Conservation (phyloP, 305 asterid genomes). For the Solanum hybrid region DNA sequence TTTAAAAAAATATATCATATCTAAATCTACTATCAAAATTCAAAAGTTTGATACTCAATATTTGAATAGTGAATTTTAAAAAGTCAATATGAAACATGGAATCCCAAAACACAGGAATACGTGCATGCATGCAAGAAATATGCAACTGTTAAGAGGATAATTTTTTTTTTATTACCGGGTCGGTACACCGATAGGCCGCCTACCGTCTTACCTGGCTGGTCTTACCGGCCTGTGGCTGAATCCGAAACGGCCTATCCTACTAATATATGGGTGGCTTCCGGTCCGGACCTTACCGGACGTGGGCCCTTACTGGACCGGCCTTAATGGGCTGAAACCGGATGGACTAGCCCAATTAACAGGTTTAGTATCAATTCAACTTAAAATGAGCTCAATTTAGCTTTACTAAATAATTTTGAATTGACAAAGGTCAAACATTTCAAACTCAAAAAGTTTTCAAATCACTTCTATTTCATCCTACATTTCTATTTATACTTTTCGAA, state of each 20-base stretch:
- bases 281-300: background rate
- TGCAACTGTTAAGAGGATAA: background rate
- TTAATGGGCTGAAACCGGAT: background rate
- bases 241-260: background rate
- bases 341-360: too few species aligned
- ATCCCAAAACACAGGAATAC: background rate
- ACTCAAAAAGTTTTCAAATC: background rate
- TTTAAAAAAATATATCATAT: accelerated
- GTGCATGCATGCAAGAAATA: background rate
- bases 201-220: background rate
- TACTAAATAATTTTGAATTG: background rate
- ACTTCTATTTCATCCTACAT: background rate
- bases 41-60: background rate
- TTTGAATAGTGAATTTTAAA: background rate
- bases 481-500: background rate
- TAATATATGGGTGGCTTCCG: background rate
- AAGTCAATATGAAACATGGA: background rate
- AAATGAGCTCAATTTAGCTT: background rate
- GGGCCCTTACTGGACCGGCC: background rate
- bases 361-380: too few species aligned
- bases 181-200: background rate
- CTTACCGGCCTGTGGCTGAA: background rate
- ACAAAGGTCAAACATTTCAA: background rate
- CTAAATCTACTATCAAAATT: background rate
- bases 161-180: too few species aligned